phyloP scores from a whole-genome alignment of 352 stramenopile species.

The Pythium volutum region DNA sequence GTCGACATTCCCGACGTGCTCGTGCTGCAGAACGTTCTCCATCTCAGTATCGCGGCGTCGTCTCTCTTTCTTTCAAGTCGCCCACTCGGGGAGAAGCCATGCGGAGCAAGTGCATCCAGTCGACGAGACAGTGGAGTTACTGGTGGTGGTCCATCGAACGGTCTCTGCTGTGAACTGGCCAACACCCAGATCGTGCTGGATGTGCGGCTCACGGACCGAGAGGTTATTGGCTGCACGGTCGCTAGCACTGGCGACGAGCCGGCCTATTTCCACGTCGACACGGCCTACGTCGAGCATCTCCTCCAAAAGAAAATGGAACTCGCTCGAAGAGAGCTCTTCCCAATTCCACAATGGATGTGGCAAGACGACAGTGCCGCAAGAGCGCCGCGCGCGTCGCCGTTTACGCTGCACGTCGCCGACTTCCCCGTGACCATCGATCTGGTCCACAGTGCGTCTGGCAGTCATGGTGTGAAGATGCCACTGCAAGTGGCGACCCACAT shows the following conservation, averaged over 20 bases:
- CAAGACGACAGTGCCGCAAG: not conserved
- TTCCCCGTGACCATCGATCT: constrained; percentile 12
- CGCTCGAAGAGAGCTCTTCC: constrained; percentile 28
- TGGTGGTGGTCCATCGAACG: not conserved
- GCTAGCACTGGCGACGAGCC: constrained; percentile 30
- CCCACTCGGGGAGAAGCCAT: not conserved
- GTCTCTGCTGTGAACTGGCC: constrained; percentile 23
- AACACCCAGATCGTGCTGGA: constrained; percentile 24
- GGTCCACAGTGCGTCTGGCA: not conserved
- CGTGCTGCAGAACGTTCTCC: constrained; percentile 43
- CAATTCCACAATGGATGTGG: constrained; percentile 19
- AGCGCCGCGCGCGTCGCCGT: not conserved
- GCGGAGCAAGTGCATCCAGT: not conserved
- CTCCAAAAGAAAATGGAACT: constrained; percentile 39
- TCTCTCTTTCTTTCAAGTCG: constrained; percentile 16
- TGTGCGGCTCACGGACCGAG: constrained; percentile 25
- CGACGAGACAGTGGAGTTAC: not conserved
- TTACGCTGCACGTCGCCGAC: constrained; percentile 4
- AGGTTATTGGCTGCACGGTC: constrained; percentile 40
- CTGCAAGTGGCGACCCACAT: constrained; percentile 2
- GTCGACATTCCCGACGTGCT: constrained; percentile 63
- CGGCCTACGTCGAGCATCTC: constrained; percentile 39
- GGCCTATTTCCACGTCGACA: constrained; percentile 35
- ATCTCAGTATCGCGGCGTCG: constrained; percentile 35
- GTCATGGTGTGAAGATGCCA: not conserved